Percentiles rank a stretch among this genome's conserved stretches.
phyloP scores from a whole-genome alignment of 2,329 filamentous ascomycete genomes.

The Trichophyton simii region DNA sequence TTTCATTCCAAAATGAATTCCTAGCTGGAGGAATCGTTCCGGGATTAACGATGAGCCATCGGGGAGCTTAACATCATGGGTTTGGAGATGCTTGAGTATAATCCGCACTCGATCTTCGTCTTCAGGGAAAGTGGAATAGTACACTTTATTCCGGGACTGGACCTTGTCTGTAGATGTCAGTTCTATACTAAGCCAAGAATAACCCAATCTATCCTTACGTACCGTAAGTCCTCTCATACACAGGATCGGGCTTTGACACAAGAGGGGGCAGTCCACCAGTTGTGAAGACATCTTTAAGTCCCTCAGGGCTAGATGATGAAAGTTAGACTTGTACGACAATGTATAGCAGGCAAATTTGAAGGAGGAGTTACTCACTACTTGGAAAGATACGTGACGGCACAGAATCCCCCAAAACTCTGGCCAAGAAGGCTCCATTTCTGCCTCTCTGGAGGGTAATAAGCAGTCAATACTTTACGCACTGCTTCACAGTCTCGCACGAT shows the following conservation, averaged over 20 bases:
- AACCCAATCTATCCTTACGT: constrained; percentile 15
- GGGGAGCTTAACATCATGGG: constrained; percentile 53
- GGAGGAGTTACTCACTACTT: constrained; percentile 41
- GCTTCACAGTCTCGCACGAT: constrained; percentile 86
- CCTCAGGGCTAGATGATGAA: constrained; percentile 45
- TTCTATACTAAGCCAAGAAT: neutral
- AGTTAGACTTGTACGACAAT: neutral
- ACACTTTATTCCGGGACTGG: constrained; percentile 58
- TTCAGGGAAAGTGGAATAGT: constrained; percentile 75
- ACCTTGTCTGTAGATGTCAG: constrained; percentile 42
- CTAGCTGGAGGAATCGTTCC: constrained; percentile 62
- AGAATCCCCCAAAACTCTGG: constrained; percentile 87
- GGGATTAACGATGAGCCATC: constrained; percentile 62
- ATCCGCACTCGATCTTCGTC: constrained; percentile 57
- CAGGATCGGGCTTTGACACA: constrained; percentile 55
- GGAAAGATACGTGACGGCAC: constrained; percentile 70
- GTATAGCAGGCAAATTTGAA: too few relatives aligned
- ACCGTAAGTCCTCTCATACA: constrained; percentile 60
- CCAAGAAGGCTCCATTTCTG: constrained; percentile 77
- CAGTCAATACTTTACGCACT: constrained; percentile 61
- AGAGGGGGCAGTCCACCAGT: constrained; percentile 75
- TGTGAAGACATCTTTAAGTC: constrained; percentile 69
- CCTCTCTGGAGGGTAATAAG: constrained; percentile 54
- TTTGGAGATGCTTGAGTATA: constrained; percentile 52
- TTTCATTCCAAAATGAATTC: constrained; percentile 65